Base-by-base conservation (phyloP, 2,329 filamentous ascomycete genomes). In the Phaeosphaeriaceae sp. region DNA sequence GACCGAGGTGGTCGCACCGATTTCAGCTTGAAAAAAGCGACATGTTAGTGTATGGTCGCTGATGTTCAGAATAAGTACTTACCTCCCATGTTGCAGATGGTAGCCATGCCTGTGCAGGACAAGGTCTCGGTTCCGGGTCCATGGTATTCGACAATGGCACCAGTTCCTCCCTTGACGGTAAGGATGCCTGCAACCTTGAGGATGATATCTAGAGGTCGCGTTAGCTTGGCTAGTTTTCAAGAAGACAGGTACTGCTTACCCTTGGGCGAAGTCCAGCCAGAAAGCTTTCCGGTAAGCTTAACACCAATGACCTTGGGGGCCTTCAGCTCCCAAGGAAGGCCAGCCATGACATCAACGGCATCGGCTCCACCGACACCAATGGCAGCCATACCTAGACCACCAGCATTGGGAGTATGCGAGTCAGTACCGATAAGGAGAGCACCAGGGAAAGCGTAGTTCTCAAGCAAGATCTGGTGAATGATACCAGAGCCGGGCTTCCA, bases 381-480 rank as follows among this genome's bases (percentile, higher is more conserved):
- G 52, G 91, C 90, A 69, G 84, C 86, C 88, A 95, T 96, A 75
- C 92, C 92, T 50, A 97, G 87, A 85, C 93, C 93, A 83, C 93
- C 93, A 71, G 86, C 93, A 75, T 99, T 99, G 70, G 93, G 93
- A 52, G 94, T 97, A 82, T 99, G 94, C 49, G 92, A 96, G 77
- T 97, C 93, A 65, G 93, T 97, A 76, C 94, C 94, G 73, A 97
- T 97, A 74, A 99, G 86, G 51, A 99, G 86, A 85, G 88, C 93
- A 84, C 94, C 94, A 61, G 94, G 94, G 88, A 97, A 97, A 76
- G 92, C 92, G 77, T 97, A 97, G 84, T 97, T 97, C 82, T 99
- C 94, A 51, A 97, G 86, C 58, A 97, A 79, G 73, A 97, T 97
- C 83, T 97, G 94, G 82, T 99, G 94, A 68, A 99, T 99, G 76